Base-by-base conservation (phyloP, 805 yeast genomes). In the Metschnikowia borealis region DNA sequence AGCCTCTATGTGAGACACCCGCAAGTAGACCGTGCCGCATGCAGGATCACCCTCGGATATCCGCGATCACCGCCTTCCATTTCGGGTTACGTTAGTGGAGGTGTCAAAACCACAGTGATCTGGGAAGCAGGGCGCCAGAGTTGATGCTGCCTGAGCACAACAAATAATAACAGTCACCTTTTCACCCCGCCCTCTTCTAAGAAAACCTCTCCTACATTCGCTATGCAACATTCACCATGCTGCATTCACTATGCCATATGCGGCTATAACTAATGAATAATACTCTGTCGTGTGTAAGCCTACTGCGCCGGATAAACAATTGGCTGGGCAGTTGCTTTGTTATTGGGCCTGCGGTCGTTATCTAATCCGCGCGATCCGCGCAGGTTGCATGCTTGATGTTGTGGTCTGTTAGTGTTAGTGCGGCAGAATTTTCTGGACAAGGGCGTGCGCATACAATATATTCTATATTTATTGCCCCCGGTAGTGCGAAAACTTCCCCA, bases 11-110 rank as follows among this genome's bases (percentile, higher is more conserved):
- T 33, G 38, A 33, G 46, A 42, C 46, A 33, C 11, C 21, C 5
- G n/a, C 31, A 13, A 33, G 5, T 8, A 21, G 11, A 36, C 15
- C 23, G 6, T 13, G 2, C 17, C 14, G n/a, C 8, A 6, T 41
- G 37, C 37, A 41, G 39, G 18, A n/a, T 11, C 14, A 31, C 45
- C 48, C 48, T 44, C 50, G 54, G 50, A 47, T 43, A 6, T 35
- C 34, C 17, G 23, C 14, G 26, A 31, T 44, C 48, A 32, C 10
- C 11, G 39, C 29, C 13, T 41, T 48, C 51, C 52, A 13, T 45
- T 48, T 48, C 15, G 14, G 52, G 54, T 21, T 38, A 26, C 31
- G 14, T 45, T 33, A 48, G 41, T 51, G 49, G 49, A n/a, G 31
- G 46, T 44, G 44, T 26, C 18, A 29, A 33, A 26, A 38, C 41